Evolutionary conservation across 768 basidiomycete genomes (phyloP).

Genomic region (Mycena filopes): DNA sequence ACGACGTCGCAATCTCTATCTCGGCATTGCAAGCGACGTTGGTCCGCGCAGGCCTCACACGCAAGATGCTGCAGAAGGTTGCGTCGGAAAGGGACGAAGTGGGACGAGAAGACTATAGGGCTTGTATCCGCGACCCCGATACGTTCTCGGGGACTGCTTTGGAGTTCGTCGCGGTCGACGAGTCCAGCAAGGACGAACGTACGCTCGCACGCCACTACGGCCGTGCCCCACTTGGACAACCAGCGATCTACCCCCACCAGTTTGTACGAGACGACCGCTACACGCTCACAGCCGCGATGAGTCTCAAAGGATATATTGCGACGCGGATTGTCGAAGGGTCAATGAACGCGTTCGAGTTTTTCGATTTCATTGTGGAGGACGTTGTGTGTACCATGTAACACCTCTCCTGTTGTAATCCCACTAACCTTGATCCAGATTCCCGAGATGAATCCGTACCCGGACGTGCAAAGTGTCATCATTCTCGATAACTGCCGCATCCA

Average conservation of each 20-base stretch:
- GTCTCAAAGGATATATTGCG: no score
- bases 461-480: not conserved
- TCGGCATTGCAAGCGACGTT: constrained; percentile 9
- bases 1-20: not conserved
- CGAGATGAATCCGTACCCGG: not conserved
- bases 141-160: no score
- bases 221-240: no score
- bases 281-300: no score
- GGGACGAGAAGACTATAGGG: constrained; percentile 19
- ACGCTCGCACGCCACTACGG: no score
- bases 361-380: no score
- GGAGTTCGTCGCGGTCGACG: no score
- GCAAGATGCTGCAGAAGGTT: constrained; percentile 30
- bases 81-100: constrained; percentile 29
- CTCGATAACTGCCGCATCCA: not conserved
- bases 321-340: not conserved
- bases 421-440: not conserved
- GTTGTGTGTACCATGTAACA: not conserved
- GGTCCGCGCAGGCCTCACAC: constrained; percentile 25
- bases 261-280: no score
- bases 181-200: no score
- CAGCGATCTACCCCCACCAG: no score
- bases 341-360: not conserved
- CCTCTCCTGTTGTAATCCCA: not conserved
- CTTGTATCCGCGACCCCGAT: not conserved